Base-by-base conservation (phyloP, 768 basidiomycete species). In the Trametes gibbosa region DNA sequence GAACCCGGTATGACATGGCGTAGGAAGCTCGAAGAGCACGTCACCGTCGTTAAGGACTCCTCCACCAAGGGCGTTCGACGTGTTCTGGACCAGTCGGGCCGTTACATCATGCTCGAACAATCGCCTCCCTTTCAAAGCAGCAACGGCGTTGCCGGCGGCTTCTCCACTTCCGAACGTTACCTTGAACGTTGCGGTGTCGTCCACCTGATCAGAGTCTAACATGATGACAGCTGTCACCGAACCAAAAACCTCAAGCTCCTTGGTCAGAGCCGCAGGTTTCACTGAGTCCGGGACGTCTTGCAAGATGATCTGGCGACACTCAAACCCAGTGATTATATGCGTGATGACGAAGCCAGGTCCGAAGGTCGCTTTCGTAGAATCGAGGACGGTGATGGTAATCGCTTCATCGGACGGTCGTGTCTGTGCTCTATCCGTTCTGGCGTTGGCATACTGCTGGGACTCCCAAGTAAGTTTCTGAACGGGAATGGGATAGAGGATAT, bases 311-410 rank as follows among this genome's bases (percentile, higher is more conserved):
- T 82, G 84, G 6, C 79, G 80, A 0, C 85, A 85, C 65, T 93
- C 90, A 41, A 90, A 86, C 1, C 85, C 85, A 1, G 89, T 90
- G 7, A 70, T 70, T 6, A 91, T 68, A 0, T 82, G 77, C 24
- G 74, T 69, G 2, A 92, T 77, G 1, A 77, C 75, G 46, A 89
- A 88, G 0, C 91, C 90, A 0, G 81, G 69, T 32, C 79, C 79
- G 46, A 90, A 74, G 21, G 75, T 80, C 19, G 86, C 79, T 50
- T 75, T 77, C 21, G 81, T 84, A 53, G 86, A 79, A 37, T 84
- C 80, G 41, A 84, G 76, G 7, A 88, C 67, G 0, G 70, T 75
- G 13, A 79, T 53, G 0, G 63, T 52, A 2, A 73, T 40, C 12
- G 50, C 57, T 0, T 63, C 61, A 2, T 56, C 58, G 4, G 46